These are phyloP conservation scores for Fusarium graminum DNA, from an alignment of 2,329 filamentous ascomycete genomes.

Conservation along the genomic window DNA sequence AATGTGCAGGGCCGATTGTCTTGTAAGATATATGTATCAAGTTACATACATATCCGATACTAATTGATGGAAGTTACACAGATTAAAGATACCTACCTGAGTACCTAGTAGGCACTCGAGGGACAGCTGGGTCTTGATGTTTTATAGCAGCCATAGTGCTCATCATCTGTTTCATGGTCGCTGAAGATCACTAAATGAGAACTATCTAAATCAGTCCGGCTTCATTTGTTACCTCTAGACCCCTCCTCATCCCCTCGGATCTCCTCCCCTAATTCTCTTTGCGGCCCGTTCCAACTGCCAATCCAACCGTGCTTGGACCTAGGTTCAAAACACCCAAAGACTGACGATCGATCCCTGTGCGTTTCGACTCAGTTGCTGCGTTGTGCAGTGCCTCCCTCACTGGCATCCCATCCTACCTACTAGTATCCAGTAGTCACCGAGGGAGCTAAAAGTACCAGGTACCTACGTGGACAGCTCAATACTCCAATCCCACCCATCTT, in stretches of 20 bases:
- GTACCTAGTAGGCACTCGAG: no score
- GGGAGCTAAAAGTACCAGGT: neutral
- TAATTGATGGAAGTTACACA: no score
- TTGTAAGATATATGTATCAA: neutral
- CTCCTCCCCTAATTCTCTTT: constrained; percentile 16
- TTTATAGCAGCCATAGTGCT: constrained; percentile 20
- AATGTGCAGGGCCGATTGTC: no score
- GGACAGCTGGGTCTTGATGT: neutral
- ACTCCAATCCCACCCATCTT: neutral
- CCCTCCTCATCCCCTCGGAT: constrained; percentile 31
- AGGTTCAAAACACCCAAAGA: constrained; percentile 27
- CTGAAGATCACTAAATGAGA: constrained; percentile 13
- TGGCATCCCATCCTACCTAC: no score
- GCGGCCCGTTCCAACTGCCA: constrained; percentile 20
- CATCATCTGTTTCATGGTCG: constrained; percentile 5
- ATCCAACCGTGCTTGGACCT: constrained; percentile 12
- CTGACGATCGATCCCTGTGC: constrained; percentile 24
- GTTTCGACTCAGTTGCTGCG: constrained; percentile 35
- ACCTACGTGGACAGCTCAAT: neutral
- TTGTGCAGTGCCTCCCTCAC: no score
- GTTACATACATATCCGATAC: no score
- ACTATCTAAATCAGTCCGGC: constrained; percentile 33
- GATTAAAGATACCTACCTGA: no score
- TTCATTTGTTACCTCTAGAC: constrained; percentile 15
- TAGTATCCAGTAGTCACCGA: neutral